A percentile compares a stretch with the other conserved stretches of the same genome.
Evolutionary conservation across 441 rosid genomes (phyloP).

Genomic region (Gossypium gossypioides): DNA sequence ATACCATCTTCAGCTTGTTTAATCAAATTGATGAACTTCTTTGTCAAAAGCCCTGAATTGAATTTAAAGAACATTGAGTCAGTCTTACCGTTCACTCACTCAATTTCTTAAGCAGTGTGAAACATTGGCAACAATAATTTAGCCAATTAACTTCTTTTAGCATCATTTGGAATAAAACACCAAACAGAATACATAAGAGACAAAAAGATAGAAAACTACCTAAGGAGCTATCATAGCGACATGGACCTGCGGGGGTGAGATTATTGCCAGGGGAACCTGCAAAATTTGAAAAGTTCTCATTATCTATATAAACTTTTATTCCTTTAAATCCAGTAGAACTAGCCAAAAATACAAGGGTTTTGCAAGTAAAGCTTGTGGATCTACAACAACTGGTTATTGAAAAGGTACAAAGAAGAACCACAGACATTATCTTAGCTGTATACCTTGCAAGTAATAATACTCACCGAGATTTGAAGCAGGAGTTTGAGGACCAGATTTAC

Average conservation of each 20-base stretch:
- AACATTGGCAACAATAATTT: constrained; percentile 4
- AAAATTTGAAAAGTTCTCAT: constrained; percentile 26
- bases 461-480: constrained; percentile 62
- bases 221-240: constrained; percentile 96
- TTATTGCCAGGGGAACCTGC: constrained; percentile 91
- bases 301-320: constrained; percentile 7
- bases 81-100: constrained; percentile 1
- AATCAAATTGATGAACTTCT: constrained; percentile 86
- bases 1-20: constrained; percentile 93
- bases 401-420: neutral
- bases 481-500: constrained; percentile 50
- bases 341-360: neutral
- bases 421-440: neutral
- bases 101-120: neutral
- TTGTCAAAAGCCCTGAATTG: constrained; percentile 80
- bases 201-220: constrained; percentile 31
- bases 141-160: neutral
- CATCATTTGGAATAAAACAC: neutral
- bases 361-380: neutral
- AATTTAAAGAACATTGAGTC: constrained; percentile 22
- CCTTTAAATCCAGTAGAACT: constrained; percentile 1
- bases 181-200: neutral
- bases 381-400: constrained; percentile 5
- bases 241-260: constrained; percentile 74
- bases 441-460: constrained; percentile 11